These are phyloP conservation scores for Alternaria longipes DNA, from an alignment of 2,329 filamentous ascomycete species.

Conservation along the genomic window DNA sequence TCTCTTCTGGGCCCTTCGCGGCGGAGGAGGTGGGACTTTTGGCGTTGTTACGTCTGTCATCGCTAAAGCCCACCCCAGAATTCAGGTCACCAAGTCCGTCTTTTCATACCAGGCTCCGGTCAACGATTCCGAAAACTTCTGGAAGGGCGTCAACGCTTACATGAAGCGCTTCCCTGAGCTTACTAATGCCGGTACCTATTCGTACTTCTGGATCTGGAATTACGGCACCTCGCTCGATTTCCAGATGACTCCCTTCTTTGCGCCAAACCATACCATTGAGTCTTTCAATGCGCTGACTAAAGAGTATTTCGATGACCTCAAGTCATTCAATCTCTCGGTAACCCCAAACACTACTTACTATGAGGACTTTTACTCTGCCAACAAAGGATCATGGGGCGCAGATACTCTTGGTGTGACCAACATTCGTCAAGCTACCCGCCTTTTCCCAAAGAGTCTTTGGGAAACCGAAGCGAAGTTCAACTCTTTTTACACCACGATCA, in stretches of 20 bases:
- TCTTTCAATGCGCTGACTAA: constrained; percentile 19
- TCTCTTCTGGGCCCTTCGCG: constrained; percentile 29
- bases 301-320: constrained; percentile 23
- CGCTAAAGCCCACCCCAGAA: constrained; percentile 29
- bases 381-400: constrained; percentile 30
- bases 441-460: constrained; percentile 32
- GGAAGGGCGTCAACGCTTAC: constrained; percentile 23
- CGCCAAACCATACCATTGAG: constrained; percentile 23
- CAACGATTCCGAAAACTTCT: constrained; percentile 29
- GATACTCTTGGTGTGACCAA: constrained; percentile 45
- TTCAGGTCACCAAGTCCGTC: constrained; percentile 35
- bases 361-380: constrained; percentile 29
- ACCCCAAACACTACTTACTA: constrained; percentile 20
- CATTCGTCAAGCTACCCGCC: constrained; percentile 21
- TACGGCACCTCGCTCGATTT: constrained; percentile 20
- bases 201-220: constrained; percentile 29
- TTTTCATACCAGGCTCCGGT: constrained; percentile 33
- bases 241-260: constrained; percentile 29
- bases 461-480: constrained; percentile 24
- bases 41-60: constrained; percentile 32
- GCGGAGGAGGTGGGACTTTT: constrained; percentile 32
- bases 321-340: constrained; percentile 26
- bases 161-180: constrained; percentile 26
- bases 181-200: constrained; percentile 29
- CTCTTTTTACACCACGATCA: constrained; percentile 22